Base-by-base conservation (phyloP, 2,329 filamentous ascomycete genomes). In the Bipolaris sorokiniana region DNA sequence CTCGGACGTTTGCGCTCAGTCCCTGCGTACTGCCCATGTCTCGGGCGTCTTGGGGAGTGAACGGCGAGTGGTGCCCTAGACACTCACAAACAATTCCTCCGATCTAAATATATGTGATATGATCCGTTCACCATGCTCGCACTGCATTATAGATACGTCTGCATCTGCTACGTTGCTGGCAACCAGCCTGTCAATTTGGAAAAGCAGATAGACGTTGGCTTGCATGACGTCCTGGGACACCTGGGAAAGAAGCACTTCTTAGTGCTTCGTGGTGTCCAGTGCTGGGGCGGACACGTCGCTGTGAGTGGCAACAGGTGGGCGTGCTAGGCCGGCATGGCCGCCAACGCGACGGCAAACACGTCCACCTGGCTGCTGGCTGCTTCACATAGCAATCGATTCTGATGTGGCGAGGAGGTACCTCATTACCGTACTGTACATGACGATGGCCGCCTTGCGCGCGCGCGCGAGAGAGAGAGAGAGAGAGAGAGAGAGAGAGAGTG, bases 401-500 rank as follows among this genome's bases (percentile, higher is more conserved):
- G 18, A 16, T n/a, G 20, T 42, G 13, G 40, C 22, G 22, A 16
- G n/a, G 40, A 23, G 11, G 15, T 5, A 16, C 20, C 3, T 13
- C 10, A 5, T 31, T 31, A 31, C 28, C 10, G 28, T 42, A 23
- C 20, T 3, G 38, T n/a, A 22, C 9, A 22, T 22, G 38, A 5
- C 1, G 38, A 13, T 10, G 38, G 18, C 38, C 20, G 38, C 38
- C 36, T 16, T 18, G 36, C 15, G n/a, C n/a, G n/a, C n/a, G n/a
- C n/a, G n/a, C n/a, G n/a, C n/a, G 7, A 38, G 20, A 15, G 20
- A 23, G 41, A 7, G 10, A 10, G 51, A 53, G 54, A 66, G 65
- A 69, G 7, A 38, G 20, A 15, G 20, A 23, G 41, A 7, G 10
- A 10, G 51, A 53, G 54, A 66, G 65, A 69, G 58, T 66, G 65